Evolutionary conservation across 1,139 yeast species (phyloP).

Genomic region (Kodamaea alishanica): DNA sequence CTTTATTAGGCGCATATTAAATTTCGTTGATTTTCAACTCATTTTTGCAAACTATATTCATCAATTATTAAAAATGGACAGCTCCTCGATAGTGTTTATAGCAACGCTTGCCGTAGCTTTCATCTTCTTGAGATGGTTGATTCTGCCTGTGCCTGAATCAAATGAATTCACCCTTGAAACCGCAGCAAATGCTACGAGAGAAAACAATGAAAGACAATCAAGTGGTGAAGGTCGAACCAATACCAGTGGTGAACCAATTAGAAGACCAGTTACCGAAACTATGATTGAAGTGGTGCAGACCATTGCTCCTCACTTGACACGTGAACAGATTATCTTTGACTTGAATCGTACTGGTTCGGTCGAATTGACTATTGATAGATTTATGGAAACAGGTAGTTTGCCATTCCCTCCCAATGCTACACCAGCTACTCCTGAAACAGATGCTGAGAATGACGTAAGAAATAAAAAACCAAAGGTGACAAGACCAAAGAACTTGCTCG

Average conservation of each 20-base stretch:
- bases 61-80: conserved; percentile 37
- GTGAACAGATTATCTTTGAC: conserved; percentile 66
- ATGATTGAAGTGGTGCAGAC: conserved; percentile 88
- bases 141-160: conserved; percentile 48
- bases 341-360: conserved; percentile 72
- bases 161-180: conserved; percentile 22
- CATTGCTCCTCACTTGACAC: conserved; percentile 70
- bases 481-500: conserved; percentile 29
- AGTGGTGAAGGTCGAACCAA: conserved; percentile 18
- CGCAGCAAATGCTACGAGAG: conserved; percentile 13
- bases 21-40: not conserved
- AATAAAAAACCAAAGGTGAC: conserved; percentile 5
- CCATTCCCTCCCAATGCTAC: conserved; percentile 59
- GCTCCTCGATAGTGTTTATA: conserved; percentile 51
- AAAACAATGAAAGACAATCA: conserved; percentile 6
- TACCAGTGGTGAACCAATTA: conserved; percentile 27
- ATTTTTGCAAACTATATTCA: not conserved
- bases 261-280: conserved; percentile 64
- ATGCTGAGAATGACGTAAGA: conserved; percentile 6
- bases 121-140: conserved; percentile 58
- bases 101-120: conserved; percentile 49
- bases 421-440: conserved; percentile 7
- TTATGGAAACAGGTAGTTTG: conserved; percentile 57
- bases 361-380: conserved; percentile 72
- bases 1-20: not conserved